Conservation (phyloP, 1,284 basidiomycete genomes). For the Papiliotrema flavescens region DNA sequence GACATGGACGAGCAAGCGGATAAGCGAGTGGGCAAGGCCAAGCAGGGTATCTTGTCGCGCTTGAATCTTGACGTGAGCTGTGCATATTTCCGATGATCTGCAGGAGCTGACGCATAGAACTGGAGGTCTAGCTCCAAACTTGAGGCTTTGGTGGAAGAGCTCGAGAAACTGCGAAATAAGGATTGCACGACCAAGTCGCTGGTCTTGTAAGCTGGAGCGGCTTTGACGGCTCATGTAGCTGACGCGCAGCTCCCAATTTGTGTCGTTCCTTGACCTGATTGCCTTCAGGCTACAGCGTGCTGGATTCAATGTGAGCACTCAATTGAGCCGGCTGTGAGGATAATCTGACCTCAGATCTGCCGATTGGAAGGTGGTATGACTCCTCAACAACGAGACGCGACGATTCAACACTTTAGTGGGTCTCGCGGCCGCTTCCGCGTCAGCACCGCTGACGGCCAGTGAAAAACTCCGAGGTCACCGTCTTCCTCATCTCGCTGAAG, state of each 20-base stretch:
- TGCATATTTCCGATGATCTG: background rate
- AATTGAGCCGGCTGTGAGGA: background rate
- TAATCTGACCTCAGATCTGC: conserved; percentile 61
- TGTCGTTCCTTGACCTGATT: conserved; percentile 64
- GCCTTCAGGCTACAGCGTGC: conserved; percentile 88
- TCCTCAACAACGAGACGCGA: conserved; percentile 90
- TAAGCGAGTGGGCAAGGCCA: conserved; percentile 51
- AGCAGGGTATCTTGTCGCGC: conserved; percentile 90
- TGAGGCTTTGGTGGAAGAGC: conserved; percentile 92
- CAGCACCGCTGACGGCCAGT: conserved; percentile 52
- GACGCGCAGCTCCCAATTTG: conserved; percentile 36
- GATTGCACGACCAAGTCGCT: conserved; percentile 94
- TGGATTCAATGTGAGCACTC: conserved; percentile 68
- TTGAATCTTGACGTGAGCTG: conserved; percentile 67
- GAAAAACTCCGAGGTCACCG: conserved; percentile 89
- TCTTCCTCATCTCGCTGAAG: conserved; percentile 91
- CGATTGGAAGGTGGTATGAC: conserved; percentile 96
- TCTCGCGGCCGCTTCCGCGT: conserved; percentile 2
- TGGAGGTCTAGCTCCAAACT: conserved; percentile 97
- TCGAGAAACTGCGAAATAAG: conserved; percentile 74
- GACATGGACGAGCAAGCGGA: conserved; percentile 62
- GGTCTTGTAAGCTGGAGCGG: conserved; percentile 70
- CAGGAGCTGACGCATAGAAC: conserved; percentile 42
- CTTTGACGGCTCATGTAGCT: background rate
- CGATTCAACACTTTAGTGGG: conserved; percentile 89